Conservation (phyloP, 208 protist species). For the Trichomonas tenax region DNA sequence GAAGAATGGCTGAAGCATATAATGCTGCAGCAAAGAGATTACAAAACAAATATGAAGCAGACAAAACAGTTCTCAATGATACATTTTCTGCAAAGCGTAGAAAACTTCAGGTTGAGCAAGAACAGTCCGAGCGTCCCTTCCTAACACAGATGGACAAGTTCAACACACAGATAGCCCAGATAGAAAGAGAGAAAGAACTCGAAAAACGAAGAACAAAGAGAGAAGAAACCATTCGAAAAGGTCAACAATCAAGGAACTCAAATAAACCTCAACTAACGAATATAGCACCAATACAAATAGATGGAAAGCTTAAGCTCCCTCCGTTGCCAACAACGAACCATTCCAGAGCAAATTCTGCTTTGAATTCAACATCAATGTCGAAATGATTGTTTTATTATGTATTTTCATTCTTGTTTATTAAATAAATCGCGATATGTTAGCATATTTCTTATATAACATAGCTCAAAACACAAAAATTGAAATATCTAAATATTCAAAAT, state of each 20-base stretch:
- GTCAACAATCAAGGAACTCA: background rate
- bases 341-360: background rate
- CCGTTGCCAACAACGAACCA: background rate
- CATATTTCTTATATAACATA: too few species aligned
- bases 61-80: background rate
- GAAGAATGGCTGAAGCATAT: background rate
- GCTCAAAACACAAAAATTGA: too few species aligned
- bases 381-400: too few species aligned
- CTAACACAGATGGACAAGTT: background rate
- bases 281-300: background rate
- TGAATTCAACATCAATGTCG: background rate
- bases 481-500: too few species aligned
- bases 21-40: background rate
- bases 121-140: background rate
- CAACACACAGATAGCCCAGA: background rate
- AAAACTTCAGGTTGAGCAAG: background rate
- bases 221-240: background rate
- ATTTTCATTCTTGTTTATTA: too few species aligned
- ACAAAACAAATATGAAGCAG: background rate
- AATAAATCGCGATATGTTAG: too few species aligned
- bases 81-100: background rate
- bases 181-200: background rate
- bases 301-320: background rate
- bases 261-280: background rate
- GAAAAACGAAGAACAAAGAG: background rate